Conservation (phyloP, 2,329 filamentous ascomycete species). For the Colletotrichum sp. region DNA sequence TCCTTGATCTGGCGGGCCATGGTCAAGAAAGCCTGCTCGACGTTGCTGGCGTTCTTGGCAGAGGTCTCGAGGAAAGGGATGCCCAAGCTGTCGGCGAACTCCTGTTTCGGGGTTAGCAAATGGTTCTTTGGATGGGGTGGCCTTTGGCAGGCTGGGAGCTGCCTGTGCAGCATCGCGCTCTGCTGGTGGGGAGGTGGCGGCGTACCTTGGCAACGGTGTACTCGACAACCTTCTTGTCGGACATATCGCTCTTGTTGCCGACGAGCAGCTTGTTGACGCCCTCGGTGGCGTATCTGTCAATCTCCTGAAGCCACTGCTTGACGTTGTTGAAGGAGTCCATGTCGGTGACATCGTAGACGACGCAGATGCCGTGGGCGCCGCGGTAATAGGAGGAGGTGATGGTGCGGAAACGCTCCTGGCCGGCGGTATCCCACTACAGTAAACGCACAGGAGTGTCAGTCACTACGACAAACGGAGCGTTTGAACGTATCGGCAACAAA, state of each 20-base stretch:
- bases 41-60: conserved; percentile 99
- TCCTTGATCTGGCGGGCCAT: conserved; percentile 99
- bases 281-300: conserved; percentile 98
- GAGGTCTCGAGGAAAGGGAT: conserved; percentile 99
- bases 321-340: conserved; percentile 99
- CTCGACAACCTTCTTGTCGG: conserved; percentile 99
- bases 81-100: conserved; percentile 97
- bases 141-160: neutral
- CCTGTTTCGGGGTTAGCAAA: conserved; percentile 56
- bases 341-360: conserved; percentile 99
- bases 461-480: neutral
- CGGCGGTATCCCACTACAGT: conserved; percentile 96
- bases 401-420: conserved; percentile 98
- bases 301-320: conserved; percentile 99
- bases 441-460: conserved; percentile 32
- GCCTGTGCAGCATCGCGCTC: neutral
- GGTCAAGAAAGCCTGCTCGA: conserved; percentile 99
- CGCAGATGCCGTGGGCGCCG: conserved; percentile 98
- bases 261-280: conserved; percentile 99
- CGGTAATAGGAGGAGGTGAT: conserved; percentile 99
- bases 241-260: conserved; percentile 99
- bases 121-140: neutral
- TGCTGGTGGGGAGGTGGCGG: neutral
- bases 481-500: neutral
- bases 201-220: conserved; percentile 98